Conservation (phyloP, 2,329 filamentous ascomycete genomes). For the Curvularia spicifera region DNA sequence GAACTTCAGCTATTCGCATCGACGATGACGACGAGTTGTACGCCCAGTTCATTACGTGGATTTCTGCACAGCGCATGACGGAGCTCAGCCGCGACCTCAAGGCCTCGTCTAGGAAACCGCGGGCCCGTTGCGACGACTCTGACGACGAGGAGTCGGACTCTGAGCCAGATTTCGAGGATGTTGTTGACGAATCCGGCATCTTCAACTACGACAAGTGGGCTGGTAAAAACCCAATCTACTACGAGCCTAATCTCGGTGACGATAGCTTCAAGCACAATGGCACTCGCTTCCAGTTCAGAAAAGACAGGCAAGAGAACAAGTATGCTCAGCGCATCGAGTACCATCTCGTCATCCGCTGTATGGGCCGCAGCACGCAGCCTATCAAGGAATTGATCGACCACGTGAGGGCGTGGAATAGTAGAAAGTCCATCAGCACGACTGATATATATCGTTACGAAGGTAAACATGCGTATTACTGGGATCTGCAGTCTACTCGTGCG, state of each 20-base stretch:
- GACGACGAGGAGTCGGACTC: neutral
- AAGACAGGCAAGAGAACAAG: conserved; percentile 28
- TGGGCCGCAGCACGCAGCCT: conserved; percentile 56
- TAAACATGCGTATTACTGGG: conserved; percentile 45
- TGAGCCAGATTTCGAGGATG: conserved; percentile 27
- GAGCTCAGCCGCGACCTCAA: conserved; percentile 46
- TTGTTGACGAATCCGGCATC: conserved; percentile 38
- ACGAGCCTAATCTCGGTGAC: conserved; percentile 57
- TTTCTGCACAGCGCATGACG: conserved; percentile 51
- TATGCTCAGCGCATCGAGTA: conserved; percentile 12
- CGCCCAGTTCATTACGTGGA: conserved; percentile 53
- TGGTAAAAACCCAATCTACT: conserved; percentile 56
- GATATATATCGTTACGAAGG: conserved; percentile 54
- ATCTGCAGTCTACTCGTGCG: conserved; percentile 60
- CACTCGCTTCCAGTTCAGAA: conserved; percentile 50
- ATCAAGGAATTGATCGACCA: conserved; percentile 56
- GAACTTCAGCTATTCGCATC: conserved; percentile 54
- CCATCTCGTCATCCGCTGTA: conserved; percentile 48
- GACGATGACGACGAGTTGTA: conserved; percentile 55
- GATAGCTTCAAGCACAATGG: conserved; percentile 55
- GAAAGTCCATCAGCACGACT: conserved; percentile 53
- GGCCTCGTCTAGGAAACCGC: conserved; percentile 47
- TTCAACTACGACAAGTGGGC: conserved; percentile 60
- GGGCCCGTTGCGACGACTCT: conserved; percentile 25
- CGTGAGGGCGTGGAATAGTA: conserved; percentile 54